Percentiles rank a stretch among this genome's conserved stretches.
These are phyloP conservation scores for Phytophthora cactorum DNA, from an alignment of 352 stramenopile genomes.

Conservation along the genomic window DNA sequence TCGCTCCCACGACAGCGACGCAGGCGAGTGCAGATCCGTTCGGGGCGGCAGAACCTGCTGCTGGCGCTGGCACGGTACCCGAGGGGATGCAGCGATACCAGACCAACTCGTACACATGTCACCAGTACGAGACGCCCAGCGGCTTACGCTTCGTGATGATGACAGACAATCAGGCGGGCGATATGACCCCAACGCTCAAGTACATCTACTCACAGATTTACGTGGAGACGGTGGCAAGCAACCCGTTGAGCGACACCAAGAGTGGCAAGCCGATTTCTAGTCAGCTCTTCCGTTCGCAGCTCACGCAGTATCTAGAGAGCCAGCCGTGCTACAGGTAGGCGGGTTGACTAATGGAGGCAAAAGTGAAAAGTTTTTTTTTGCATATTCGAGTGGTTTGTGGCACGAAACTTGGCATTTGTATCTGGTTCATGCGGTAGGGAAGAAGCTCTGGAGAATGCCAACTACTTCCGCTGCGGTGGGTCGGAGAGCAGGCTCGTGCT, in stretches of 20 bases:
- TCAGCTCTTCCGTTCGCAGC: slow-evolving; percentile 73
- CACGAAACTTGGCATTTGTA: no score
- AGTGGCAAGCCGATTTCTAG: slow-evolving; percentile 77
- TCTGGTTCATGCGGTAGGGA: slow-evolving; percentile 32
- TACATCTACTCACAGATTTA: slow-evolving; percentile 92
- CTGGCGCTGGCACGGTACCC: slow-evolving; percentile 25
- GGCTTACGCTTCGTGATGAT: slow-evolving; percentile 92
- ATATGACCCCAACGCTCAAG: slow-evolving; percentile 81
- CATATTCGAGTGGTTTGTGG: no score
- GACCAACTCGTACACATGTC: slow-evolving; percentile 90
- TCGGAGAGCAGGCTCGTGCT: slow-evolving; percentile 57
- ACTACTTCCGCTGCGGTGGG: slow-evolving; percentile 55
- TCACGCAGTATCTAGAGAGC: slow-evolving; percentile 81
- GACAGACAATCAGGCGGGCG: slow-evolving; percentile 88
- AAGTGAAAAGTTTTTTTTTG: background rate
- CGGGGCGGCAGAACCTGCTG: slow-evolving; percentile 18
- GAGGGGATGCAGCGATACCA: slow-evolving; percentile 84
- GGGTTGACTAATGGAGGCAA: slow-evolving; percentile 11
- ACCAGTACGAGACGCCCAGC: slow-evolving; percentile 92
- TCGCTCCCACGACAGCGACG: slow-evolving; percentile 50
- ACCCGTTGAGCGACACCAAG: slow-evolving; percentile 85
- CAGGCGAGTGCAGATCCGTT: slow-evolving; percentile 25
- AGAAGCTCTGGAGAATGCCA: slow-evolving; percentile 54
- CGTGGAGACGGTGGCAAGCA: slow-evolving; percentile 91
- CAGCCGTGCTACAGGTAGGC: slow-evolving; percentile 70